Evolutionary conservation across 1,284 basidiomycete genomes (phyloP).

Genomic region (Malassezia nana): DNA sequence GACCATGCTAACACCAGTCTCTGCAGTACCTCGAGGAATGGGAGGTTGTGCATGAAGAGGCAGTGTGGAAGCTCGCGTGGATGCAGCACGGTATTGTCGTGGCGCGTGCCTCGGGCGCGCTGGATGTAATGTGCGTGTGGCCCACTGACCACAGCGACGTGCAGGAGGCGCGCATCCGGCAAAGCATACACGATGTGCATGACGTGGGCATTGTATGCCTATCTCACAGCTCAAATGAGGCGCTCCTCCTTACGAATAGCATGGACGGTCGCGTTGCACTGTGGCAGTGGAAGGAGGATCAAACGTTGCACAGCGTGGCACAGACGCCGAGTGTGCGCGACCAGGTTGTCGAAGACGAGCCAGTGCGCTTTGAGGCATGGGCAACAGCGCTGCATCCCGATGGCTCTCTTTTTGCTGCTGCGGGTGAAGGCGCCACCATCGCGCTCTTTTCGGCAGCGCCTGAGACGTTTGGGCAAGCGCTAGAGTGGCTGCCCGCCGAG

Average conservation of each 20-base stretch:
- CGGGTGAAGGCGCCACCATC: not conserved
- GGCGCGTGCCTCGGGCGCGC: not conserved
- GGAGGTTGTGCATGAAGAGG: not conserved
- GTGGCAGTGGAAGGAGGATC: conserved; percentile 7
- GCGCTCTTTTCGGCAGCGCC: conserved; percentile 6
- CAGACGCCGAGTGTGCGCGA: not conserved
- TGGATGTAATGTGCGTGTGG: conserved; percentile 3
- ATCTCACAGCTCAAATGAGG: not conserved
- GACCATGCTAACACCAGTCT: conserved; percentile 1
- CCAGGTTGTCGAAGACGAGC: not conserved
- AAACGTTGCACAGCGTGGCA: not conserved
- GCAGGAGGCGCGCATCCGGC: not conserved
- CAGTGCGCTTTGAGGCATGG: conserved; percentile 2
- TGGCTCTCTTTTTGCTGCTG: conserved; percentile 1
- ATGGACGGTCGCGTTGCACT: conserved; percentile 9
- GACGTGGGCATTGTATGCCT: conserved; percentile 9
- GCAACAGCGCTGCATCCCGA: conserved; percentile 7
- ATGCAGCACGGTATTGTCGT: not conserved
- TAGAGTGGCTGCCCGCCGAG: not conserved
- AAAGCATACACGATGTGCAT: not conserved
- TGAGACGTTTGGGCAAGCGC: conserved; percentile 6
- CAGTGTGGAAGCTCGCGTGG: conserved; percentile 12
- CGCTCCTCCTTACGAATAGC: conserved; percentile 4
- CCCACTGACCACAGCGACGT: not conserved
- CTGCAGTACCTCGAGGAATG: conserved; percentile 18